phyloP scores from a whole-genome alignment of 331 rosid species.

The Prunus yedoensis region DNA sequence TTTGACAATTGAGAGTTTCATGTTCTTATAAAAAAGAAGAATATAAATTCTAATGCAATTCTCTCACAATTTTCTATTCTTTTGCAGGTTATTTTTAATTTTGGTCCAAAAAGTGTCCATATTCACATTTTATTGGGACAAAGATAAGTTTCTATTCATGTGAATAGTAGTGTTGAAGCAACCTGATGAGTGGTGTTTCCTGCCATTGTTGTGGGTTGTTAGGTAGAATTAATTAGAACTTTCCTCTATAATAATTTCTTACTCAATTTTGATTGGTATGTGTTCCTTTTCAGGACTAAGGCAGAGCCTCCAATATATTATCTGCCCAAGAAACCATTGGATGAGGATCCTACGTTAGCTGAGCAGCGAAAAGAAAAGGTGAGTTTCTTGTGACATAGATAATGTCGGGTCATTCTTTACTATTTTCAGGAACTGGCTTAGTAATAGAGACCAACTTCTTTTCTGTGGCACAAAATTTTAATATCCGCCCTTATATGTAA shows the following conservation, averaged over 20 bases:
- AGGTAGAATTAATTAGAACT: conserved; percentile 34
- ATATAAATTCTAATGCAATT: not conserved
- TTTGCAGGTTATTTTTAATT: conserved; percentile 96
- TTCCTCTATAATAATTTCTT: not conserved
- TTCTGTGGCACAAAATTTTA: not conserved
- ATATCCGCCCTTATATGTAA: not conserved
- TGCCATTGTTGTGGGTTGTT: conserved; percentile 49
- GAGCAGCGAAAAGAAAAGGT: conserved; percentile 81
- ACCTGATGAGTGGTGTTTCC: conserved; percentile 52
- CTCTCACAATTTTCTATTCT: not conserved
- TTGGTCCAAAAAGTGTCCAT: conserved; percentile 99
- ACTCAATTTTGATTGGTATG: conserved; percentile 24
- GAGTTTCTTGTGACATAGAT: conserved; percentile 9
- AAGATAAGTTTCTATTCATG: conserved; percentile 98
- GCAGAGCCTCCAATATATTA: conserved; percentile 82
- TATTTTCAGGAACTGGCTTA: not conserved
- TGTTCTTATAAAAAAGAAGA: conserved; percentile 12
- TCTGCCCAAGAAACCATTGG: conserved; percentile 74
- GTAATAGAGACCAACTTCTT: not conserved
- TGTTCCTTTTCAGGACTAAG: conserved; percentile 64
- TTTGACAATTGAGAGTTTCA: conserved; percentile 13
- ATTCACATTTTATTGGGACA: conserved; percentile 93
- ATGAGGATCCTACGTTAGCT: conserved; percentile 42
- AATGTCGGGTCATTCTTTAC: not conserved
- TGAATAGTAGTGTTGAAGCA: conserved; percentile 68